Percentiles rank a stretch among this genome's conserved stretches.
phyloP scores from a whole-genome alignment of 1,284 basidiomycete genomes.

The Apiotrichum siamense region DNA sequence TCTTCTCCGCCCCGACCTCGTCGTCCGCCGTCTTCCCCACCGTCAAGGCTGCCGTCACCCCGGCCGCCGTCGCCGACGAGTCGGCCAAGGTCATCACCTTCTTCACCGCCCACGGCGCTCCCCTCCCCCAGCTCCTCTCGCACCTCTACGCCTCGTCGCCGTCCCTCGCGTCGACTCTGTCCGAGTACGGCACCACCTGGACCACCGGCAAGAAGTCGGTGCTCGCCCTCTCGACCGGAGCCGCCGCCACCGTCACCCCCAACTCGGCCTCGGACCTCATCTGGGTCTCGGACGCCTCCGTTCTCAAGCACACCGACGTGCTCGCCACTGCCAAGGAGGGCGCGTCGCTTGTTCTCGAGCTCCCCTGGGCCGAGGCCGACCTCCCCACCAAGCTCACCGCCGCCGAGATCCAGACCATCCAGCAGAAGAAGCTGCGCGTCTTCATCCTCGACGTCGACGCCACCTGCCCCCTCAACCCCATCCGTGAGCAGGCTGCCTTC shows the following conservation, averaged over 20 bases:
- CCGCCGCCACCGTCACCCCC: conserved; percentile 18
- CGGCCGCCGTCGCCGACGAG: conserved; percentile 19
- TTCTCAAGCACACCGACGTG: conserved; percentile 44
- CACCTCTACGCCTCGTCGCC: conserved; percentile 48
- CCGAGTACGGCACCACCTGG: conserved; percentile 42
- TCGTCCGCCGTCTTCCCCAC: conserved; percentile 35
- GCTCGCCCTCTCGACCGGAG: conserved; percentile 33
- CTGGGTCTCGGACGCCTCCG: conserved; percentile 46
- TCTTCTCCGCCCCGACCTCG: conserved; percentile 46
- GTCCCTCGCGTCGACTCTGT: conserved; percentile 36
- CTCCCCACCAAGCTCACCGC: conserved; percentile 42
- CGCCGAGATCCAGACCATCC: conserved; percentile 41
- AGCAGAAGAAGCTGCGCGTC: conserved; percentile 45
- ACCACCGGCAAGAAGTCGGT: conserved; percentile 45
- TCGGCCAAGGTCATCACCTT: conserved; percentile 46
- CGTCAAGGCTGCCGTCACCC: conserved; percentile 38
- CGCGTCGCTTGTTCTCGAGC: conserved; percentile 44
- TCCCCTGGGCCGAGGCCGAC: conserved; percentile 47
- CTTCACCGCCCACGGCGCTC: conserved; percentile 43
- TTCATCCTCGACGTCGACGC: conserved; percentile 44
- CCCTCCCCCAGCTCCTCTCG: conserved; percentile 43
- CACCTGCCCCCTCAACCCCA: conserved; percentile 31
- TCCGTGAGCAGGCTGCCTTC: conserved; percentile 47
- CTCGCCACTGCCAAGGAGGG: conserved; percentile 36
- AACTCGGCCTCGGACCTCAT: conserved; percentile 36